Evolutionary conservation across 805 yeast species (phyloP), one percentile per base, ranked within the genome.

Genomic region (Yarrowia sp.): DNA sequence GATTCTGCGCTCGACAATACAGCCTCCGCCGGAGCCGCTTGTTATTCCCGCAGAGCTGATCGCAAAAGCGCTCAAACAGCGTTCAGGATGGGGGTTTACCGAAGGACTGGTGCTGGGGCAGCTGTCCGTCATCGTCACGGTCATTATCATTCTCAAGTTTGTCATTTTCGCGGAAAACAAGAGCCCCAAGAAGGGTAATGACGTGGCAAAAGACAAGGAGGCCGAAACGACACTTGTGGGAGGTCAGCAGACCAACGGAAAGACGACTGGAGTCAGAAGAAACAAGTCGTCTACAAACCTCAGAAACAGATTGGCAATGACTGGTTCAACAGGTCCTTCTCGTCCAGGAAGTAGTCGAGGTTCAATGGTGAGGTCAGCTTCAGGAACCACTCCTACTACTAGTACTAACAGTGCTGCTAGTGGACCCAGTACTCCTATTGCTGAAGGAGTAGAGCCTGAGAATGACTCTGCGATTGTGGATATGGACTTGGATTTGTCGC

Each of bases 141-240:
- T 58, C 22, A 58, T 44, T 7, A 44, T 58, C 18, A 43, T 58
- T 33, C 51, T 58, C 50, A 58, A 58, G 51, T 58, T 58, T 33
- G 64, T 58, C 35, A 58, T 58, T 36, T 58, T 58, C 32, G 64
- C 64, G 15, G 64, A 58, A 14, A 58, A 58, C 42, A 58, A 55
- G 38, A 36, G 38, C 31, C 47, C 61, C 31, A 55, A 55, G 14
- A 55, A 55, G 31, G 45, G 31, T 14, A 55, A 15, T 22, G 61
- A 55, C 22, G 18, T 39, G 33, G 42, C 58, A 11, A 55, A 55
- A 32, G 61, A 55, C 28, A 55, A 55, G 31, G 61, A 55, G 61
- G 38, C 8, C 8, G 61, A 55, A 8, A 45, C 39, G n/a, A 15
- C 22, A 18, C 11, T 10, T 14, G 31, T 22, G 15, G 43, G 58